A percentile compares a stretch with the other conserved stretches of the same genome.
phyloP scores from a whole-genome alignment of 2,329 filamentous ascomycete genomes.

The Pestalotiopsis fici region DNA sequence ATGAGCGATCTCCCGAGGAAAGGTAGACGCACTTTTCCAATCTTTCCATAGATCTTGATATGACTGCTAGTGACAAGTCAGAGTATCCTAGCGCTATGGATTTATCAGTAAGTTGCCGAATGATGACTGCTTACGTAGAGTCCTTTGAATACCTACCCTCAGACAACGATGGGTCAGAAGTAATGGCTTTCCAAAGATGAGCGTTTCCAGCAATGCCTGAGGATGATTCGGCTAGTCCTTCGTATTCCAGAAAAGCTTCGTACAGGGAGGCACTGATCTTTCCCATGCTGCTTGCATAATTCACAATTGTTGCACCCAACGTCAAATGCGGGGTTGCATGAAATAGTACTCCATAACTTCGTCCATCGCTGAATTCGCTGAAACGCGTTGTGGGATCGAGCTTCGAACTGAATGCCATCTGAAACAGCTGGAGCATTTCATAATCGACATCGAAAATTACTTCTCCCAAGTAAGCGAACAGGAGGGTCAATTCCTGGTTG shows the following conservation, averaged over 20 bases:
- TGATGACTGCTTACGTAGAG: too few relatives aligned
- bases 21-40: not conserved
- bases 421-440: not conserved
- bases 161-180: not conserved
- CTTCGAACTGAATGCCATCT: not conserved
- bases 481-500: not conserved
- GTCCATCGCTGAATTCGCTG: not conserved
- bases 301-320: not conserved
- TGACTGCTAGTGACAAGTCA: not conserved
- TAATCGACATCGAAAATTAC: not conserved
- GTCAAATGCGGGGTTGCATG: not conserved
- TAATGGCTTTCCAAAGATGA: not conserved
- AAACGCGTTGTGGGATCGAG: not conserved
- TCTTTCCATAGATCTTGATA: not conserved
- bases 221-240: not conserved
- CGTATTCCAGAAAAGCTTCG: not conserved
- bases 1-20: not conserved
- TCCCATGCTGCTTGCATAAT: fast-evolving
- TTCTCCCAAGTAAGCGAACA: not conserved
- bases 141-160: not conserved
- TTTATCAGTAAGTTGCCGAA: not conserved
- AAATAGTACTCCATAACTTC: not conserved
- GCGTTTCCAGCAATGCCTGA: not conserved
- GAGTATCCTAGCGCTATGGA: not conserved
- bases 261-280: not conserved